These are phyloP conservation scores for Apiotrichum laibachii DNA, from an alignment of 1,284 basidiomycete species.

Conservation along the genomic window DNA sequence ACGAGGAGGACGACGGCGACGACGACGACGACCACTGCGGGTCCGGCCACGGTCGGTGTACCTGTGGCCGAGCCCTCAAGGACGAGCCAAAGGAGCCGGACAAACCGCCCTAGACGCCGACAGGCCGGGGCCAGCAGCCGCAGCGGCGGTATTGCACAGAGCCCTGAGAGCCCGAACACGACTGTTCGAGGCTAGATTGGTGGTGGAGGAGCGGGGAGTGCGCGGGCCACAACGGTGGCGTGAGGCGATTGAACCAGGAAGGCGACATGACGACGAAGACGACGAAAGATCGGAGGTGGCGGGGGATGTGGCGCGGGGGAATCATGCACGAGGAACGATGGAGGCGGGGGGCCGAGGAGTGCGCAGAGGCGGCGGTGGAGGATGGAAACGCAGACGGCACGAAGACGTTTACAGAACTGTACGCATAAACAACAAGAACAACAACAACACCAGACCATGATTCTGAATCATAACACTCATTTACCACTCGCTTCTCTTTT, in stretches of 20 bases:
- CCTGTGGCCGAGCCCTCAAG: conserved; percentile 15
- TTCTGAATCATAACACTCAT: neutral
- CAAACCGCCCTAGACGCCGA: conserved; percentile 3
- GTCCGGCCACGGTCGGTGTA: conserved; percentile 9
- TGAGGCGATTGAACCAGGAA: neutral
- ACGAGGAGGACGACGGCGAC: conserved; percentile 11
- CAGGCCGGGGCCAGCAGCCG: neutral
- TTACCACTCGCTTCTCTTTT: neutral
- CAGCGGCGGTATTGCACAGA: neutral
- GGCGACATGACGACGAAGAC: neutral
- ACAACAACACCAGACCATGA: neutral
- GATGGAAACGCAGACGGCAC: too few species aligned
- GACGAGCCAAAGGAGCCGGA: conserved; percentile 12
- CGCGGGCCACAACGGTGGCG: conserved; percentile 9
- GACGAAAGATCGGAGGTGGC: neutral
- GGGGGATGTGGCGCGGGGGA: neutral
- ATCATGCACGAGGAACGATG: neutral
- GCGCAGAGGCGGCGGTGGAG: too few species aligned
- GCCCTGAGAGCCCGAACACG: neutral
- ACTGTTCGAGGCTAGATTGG: neutral
- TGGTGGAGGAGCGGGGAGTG: conserved; percentile 16
- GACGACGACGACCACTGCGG: conserved; percentile 6
- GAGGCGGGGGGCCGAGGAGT: neutral
- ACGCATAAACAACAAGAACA: neutral
- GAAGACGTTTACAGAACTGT: neutral